phyloP scores from a whole-genome alignment of 2,329 filamentous ascomycete species.

The Shiraia sp. region DNA sequence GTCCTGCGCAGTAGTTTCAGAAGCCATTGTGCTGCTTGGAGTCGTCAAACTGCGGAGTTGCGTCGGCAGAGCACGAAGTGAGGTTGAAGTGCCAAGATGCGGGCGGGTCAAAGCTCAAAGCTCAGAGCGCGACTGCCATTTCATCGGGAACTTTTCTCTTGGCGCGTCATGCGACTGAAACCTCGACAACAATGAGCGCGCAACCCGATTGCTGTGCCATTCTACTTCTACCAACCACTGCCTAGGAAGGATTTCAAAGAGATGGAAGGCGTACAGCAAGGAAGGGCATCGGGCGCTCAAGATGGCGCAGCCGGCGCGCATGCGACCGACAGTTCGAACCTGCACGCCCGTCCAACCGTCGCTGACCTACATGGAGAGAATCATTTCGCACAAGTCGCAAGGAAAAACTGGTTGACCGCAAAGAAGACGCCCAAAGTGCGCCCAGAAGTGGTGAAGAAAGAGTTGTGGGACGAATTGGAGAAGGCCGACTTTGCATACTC shows the following conservation, averaged over 20 bases:
- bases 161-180: slow-evolving; percentile 28
- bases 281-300: slow-evolving; percentile 12
- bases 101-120: slow-evolving; percentile 1
- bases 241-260: slow-evolving; percentile 11
- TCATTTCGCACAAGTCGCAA: slow-evolving; percentile 70
- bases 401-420: slow-evolving; percentile 79
- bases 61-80: slow-evolving; percentile 17
- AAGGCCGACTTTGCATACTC: slow-evolving; percentile 76
- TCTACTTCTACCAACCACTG: slow-evolving; percentile 5
- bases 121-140: slow-evolving; percentile 13
- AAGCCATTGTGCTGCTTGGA: slow-evolving; percentile 35
- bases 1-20: slow-evolving; percentile 25
- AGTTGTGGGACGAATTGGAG: slow-evolving; percentile 88
- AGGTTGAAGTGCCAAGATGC: slow-evolving; percentile 20
- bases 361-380: slow-evolving; percentile 72
- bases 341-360: slow-evolving; percentile 62
- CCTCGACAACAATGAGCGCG: slow-evolving; percentile 34
- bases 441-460: slow-evolving; percentile 77
- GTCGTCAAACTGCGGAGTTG: slow-evolving; percentile 15
- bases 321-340: slow-evolving; percentile 21
- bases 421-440: slow-evolving; percentile 70
- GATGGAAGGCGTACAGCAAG: slow-evolving; percentile 33
- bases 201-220: slow-evolving; percentile 14
- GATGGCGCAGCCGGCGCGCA: slow-evolving; percentile 26
- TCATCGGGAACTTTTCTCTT: slow-evolving; percentile 32